A percentile compares a stretch with the other conserved stretches of the same genome.
These are phyloP conservation scores for Meyerozyma sp. DNA, from an alignment of 1,139 yeast genomes.

Conservation along the genomic window DNA sequence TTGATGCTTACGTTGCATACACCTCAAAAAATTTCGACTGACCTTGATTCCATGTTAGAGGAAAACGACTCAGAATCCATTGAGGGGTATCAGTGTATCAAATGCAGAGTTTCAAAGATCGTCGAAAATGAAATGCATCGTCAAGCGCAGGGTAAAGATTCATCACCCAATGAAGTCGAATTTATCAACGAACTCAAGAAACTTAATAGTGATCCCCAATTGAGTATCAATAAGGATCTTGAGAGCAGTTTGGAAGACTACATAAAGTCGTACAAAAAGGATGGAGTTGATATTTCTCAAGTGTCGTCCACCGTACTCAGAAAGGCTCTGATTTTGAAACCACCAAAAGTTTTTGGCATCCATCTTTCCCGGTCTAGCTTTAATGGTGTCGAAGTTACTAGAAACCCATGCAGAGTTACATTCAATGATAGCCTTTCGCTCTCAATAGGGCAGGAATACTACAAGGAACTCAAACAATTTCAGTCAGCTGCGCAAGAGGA, in stretches of 20 bases:
- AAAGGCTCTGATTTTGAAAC: constrained; percentile 52
- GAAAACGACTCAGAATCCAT: constrained; percentile 66
- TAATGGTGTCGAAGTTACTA: constrained; percentile 61
- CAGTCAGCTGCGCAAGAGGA: constrained; percentile 19
- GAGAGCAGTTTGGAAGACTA: constrained; percentile 38
- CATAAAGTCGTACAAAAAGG: constrained; percentile 39
- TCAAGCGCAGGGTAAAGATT: constrained; percentile 8
- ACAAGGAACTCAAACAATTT: constrained; percentile 31
- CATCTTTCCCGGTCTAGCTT: constrained; percentile 82
- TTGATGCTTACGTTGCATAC: constrained; percentile 69
- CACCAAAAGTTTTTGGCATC: constrained; percentile 68
- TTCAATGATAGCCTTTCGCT: constrained; percentile 57
- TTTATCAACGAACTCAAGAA: constrained; percentile 22
- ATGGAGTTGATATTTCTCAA: constrained; percentile 38
- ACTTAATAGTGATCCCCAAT: constrained; percentile 21
- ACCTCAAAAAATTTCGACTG: constrained; percentile 52
- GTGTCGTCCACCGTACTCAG: constrained; percentile 64
- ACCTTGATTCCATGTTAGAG: constrained; percentile 50
- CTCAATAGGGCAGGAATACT: constrained; percentile 42
- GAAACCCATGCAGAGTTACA: constrained; percentile 71
- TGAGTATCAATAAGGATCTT: constrained; percentile 61
- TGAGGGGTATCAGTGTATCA: constrained; percentile 73
- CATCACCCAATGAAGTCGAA: constrained; percentile 12
- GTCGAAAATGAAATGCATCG: constrained; percentile 25
- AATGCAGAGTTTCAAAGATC: constrained; percentile 56